phyloP scores from a whole-genome alignment of 495 filamentous ascomycete species.

The Penicillium pulvis region DNA sequence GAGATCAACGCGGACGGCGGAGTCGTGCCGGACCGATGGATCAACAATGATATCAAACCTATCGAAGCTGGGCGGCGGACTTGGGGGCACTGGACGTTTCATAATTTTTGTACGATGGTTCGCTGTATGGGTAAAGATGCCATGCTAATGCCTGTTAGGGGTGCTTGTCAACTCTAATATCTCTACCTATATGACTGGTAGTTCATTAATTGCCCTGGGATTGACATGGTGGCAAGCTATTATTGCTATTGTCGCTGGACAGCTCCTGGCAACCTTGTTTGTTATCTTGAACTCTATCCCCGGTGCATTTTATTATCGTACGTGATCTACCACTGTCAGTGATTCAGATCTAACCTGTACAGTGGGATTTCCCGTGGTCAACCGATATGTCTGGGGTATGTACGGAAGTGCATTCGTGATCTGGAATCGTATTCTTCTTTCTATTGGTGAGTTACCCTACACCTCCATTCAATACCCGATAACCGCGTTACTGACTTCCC shows the following conservation, averaged over 20 bases:
- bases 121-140: not conserved
- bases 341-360: not conserved
- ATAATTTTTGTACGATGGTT: conserved; percentile 23
- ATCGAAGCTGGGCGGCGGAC: conserved; percentile 25
- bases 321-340: not conserved
- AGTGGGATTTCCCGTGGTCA: conserved; percentile 28
- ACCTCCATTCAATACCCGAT: not conserved
- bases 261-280: conserved; percentile 17
- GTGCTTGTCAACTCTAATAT: conserved; percentile 27
- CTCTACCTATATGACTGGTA: conserved; percentile 28
- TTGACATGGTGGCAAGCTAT: conserved; percentile 34
- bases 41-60: conserved; percentile 34
- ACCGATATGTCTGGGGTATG: conserved; percentile 31
- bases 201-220: conserved; percentile 29
- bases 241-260: conserved; percentile 21
- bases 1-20: conserved; percentile 21
- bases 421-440: conserved; percentile 33
- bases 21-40: conserved; percentile 21
- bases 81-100: conserved; percentile 31
- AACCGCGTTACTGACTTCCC: not conserved
- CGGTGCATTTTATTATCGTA: conserved; percentile 25
- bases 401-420: conserved; percentile 30
- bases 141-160: conserved; percentile 10
- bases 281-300: conserved; percentile 26
- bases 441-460: conserved; percentile 18